Evolutionary conservation across 306 rosid genomes (phyloP), one percentile per base, ranked within the genome.

Genomic region (Prunus mira): DNA sequence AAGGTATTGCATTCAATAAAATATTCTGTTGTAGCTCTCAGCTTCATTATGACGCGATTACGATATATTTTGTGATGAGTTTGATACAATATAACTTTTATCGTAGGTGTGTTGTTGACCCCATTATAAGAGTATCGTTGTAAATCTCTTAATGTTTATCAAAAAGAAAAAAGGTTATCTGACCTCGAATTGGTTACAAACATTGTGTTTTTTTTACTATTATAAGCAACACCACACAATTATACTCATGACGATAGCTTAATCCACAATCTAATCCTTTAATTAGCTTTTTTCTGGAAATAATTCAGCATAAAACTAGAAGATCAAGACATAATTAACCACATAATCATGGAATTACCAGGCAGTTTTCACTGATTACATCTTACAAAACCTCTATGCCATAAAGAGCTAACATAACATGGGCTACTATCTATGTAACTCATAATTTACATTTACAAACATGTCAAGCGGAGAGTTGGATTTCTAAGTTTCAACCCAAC

Each of bases 401-500:
- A 7, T 38, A 38, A 1, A 17, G 25, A 20, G 49, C 9, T 22
- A 60, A 22, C 34, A 60, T 13, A 3, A 30, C 43, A 30, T 6
- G 43, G 43, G 43, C 43, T 7, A 38, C 9, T 38, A 34, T 34
- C 41, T 34, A 34, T 6, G 6, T 34, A 38, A 27, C 74, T 68
- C 73, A 52, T 63, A 78, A 69, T 79, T 49, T 71, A 75, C 84
- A 79, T 49, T 47, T 62, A 75, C 55, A 20, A 50, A 57, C 78
- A 50, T 54, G 54, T 70, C 61, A 67, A 75, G 18, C 24, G 57
- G 22, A 22, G 68, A 66, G 34, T 27, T 65, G 65, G 54, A 30
- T 17, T 77, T 41, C 46, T 19, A 54, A 56, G 12, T 30, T 41
- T 47, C 47, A 62, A 32, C 47, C 34, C 70, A 27, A 24, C 43